These are phyloP conservation scores for Xerocomus minutiporus DNA, from an alignment of 1,284 basidiomycete genomes.

Conservation along the genomic window DNA sequence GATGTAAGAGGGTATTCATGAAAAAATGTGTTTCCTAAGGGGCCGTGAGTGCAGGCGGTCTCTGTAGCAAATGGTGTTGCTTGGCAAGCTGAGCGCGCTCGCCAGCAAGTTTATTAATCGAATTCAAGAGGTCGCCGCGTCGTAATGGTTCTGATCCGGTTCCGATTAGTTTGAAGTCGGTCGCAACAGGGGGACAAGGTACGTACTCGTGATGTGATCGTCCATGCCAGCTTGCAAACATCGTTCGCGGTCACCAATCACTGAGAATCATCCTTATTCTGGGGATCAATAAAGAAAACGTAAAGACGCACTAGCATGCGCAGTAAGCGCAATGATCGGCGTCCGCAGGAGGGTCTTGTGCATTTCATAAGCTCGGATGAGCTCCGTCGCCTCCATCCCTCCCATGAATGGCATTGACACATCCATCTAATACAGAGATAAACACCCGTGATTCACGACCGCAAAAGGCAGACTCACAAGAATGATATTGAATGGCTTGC, in stretches of 20 bases:
- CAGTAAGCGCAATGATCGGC: slow-evolving; percentile 95
- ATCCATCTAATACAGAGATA: slow-evolving; percentile 70
- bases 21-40: slow-evolving; percentile 12
- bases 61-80: slow-evolving; percentile 30
- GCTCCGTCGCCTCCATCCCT: slow-evolving; percentile 84
- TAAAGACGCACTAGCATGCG: slow-evolving; percentile 72
- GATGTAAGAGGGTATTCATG: slow-evolving; percentile 6
- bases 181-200: not conserved
- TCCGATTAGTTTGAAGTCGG: slow-evolving; percentile 1
- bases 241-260: slow-evolving; percentile 94
- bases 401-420: slow-evolving; percentile 98
- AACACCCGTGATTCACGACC: not conserved
- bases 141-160: slow-evolving; percentile 60
- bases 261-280: slow-evolving; percentile 38
- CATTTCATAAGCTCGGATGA: slow-evolving; percentile 79
- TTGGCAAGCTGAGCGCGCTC: slow-evolving; percentile 37
- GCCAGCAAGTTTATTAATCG: slow-evolving; percentile 69
- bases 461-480: slow-evolving; percentile 49
- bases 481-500: slow-evolving; percentile 81
- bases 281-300: not conserved
- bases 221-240: slow-evolving; percentile 91
- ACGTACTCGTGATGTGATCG: slow-evolving; percentile 72
- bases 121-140: slow-evolving; percentile 69
- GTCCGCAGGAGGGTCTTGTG: slow-evolving; percentile 68
- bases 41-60: slow-evolving; percentile 32